These are phyloP conservation scores for Dictyostelium firmibasis DNA, from an alignment of 78 protist genomes.

Conservation along the genomic window DNA sequence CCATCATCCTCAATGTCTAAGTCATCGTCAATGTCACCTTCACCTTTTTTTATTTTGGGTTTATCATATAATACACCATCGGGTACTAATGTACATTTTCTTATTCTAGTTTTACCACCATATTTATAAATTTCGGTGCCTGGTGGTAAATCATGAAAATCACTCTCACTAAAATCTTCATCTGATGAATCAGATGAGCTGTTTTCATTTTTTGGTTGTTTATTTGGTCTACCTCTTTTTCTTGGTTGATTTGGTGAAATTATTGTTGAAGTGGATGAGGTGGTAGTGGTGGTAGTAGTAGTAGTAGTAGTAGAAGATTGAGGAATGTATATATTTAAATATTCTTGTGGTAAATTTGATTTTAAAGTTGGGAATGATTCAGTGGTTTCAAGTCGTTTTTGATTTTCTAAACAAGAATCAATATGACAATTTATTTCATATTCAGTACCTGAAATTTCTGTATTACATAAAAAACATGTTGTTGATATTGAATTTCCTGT, in stretches of 20 bases:
- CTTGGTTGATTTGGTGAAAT: neutral
- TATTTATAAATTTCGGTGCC: slow-evolving; percentile 7
- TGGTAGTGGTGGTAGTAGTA: neutral
- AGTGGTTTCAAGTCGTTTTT: neutral
- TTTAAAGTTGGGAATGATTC: neutral
- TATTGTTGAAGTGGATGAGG: neutral
- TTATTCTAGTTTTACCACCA: slow-evolving; percentile 39
- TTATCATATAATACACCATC: slow-evolving; percentile 19
- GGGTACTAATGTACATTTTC: slow-evolving; percentile 16
- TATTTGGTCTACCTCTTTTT: neutral
- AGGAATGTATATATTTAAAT: neutral
- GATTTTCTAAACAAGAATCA: slow-evolving; percentile 20
- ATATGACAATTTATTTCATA: slow-evolving; percentile 16
- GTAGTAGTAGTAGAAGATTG: neutral
- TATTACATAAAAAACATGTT: slow-evolving; percentile 30
- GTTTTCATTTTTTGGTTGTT: neutral
- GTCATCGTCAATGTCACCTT: slow-evolving; percentile 25
- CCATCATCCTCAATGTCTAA: slow-evolving; percentile 72
- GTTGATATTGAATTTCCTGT: neutral
- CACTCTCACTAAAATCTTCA: slow-evolving; percentile 7
- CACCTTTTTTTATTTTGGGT: neutral
- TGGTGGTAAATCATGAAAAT: slow-evolving; percentile 50
- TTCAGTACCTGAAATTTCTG: neutral
- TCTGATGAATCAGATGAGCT: neutral
- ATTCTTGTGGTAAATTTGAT: neutral